A percentile compares a stretch with the other conserved stretches of the same genome.
These are phyloP conservation scores for Coemansia sp. DNA, from an alignment of 192 early-diverging fungal species.

Conservation along the genomic window DNA sequence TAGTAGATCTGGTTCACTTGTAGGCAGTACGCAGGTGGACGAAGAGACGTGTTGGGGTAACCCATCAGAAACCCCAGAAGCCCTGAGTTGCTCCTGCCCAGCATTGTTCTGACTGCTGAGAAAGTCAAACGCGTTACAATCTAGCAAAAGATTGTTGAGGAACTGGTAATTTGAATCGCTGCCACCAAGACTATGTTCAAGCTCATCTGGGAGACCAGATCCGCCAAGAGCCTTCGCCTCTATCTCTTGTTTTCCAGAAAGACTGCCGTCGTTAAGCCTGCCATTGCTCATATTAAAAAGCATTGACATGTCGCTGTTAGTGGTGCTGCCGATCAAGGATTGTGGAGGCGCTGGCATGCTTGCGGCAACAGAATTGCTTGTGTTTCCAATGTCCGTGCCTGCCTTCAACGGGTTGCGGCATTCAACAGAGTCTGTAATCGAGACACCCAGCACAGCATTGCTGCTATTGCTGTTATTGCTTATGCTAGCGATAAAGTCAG, in stretches of 20 bases:
- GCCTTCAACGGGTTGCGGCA: not conserved
- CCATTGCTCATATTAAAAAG: not conserved
- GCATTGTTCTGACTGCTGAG: not conserved
- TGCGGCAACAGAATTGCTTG: not conserved
- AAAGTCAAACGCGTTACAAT: slow-evolving; percentile 26
- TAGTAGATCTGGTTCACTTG: not conserved
- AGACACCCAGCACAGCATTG: not conserved
- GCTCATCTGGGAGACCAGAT: not conserved
- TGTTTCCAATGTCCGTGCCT: not conserved
- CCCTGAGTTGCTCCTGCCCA: not conserved
- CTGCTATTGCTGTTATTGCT: not conserved
- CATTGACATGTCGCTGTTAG: not conserved
- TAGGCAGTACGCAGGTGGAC: not conserved
- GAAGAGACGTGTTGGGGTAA: not conserved
- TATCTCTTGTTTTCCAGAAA: not conserved
- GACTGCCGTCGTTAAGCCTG: not conserved
- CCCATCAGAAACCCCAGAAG: not conserved
- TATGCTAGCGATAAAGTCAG: slow-evolving; percentile 4
- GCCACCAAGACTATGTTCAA: not conserved
- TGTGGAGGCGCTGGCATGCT: slow-evolving; percentile 13
- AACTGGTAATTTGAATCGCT: slow-evolving; percentile 25
- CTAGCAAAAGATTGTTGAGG: slow-evolving; percentile 34
- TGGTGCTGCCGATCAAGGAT: not conserved
- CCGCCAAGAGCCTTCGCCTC: not conserved
- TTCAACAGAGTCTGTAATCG: not conserved